A percentile compares a stretch with the other conserved stretches of the same genome.
Evolutionary conservation across 2,329 filamentous ascomycete genomes (phyloP).

Genomic region (Didymella sp.): DNA sequence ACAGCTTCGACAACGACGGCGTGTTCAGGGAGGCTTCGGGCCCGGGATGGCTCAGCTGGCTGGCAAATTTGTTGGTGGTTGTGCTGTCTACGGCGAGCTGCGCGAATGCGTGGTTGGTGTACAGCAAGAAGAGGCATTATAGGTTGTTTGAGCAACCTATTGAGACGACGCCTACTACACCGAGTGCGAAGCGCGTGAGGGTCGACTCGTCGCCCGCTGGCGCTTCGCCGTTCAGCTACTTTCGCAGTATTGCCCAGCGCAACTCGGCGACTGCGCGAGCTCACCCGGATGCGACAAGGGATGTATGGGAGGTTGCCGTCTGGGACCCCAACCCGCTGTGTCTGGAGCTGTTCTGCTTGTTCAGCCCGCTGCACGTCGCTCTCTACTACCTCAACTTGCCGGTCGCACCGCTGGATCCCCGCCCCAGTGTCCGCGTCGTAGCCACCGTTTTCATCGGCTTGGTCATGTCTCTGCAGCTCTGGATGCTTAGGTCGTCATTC

Average conservation of each 20-base stretch:
- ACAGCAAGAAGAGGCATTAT: slow-evolving; percentile 83
- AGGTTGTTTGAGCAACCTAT: slow-evolving; percentile 88
- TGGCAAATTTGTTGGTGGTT: slow-evolving; percentile 74
- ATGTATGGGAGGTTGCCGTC: slow-evolving; percentile 93
- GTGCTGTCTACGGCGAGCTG: slow-evolving; percentile 70
- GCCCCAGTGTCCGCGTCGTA: slow-evolving; percentile 84
- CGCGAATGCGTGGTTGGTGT: slow-evolving; percentile 80
- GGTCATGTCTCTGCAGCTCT: slow-evolving; percentile 78
- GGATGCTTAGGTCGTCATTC: slow-evolving; percentile 75
- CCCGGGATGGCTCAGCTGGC: slow-evolving; percentile 71
- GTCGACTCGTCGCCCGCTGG: slow-evolving; percentile 83
- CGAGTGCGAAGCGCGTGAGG: slow-evolving; percentile 85
- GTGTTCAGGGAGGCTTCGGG: slow-evolving; percentile 70
- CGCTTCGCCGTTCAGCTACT: slow-evolving; percentile 77
- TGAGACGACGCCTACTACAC: slow-evolving; percentile 76
- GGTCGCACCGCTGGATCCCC: slow-evolving; percentile 73
- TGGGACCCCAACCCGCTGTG: slow-evolving; percentile 93
- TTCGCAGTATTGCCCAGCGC: slow-evolving; percentile 68
- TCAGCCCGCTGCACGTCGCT: slow-evolving; percentile 91
- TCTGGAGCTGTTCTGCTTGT: slow-evolving; percentile 82
- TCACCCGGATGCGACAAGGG: slow-evolving; percentile 79
- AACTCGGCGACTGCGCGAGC: slow-evolving; percentile 81
- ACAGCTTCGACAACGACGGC: slow-evolving; percentile 69
- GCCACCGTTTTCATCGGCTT: slow-evolving; percentile 79
- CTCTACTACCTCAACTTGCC: slow-evolving; percentile 90